A percentile compares a stretch with the other conserved stretches of the same genome.
Conservation (phyloP, 2,329 filamentous ascomycete genomes). For the Cladophialophora immunda region DNA sequence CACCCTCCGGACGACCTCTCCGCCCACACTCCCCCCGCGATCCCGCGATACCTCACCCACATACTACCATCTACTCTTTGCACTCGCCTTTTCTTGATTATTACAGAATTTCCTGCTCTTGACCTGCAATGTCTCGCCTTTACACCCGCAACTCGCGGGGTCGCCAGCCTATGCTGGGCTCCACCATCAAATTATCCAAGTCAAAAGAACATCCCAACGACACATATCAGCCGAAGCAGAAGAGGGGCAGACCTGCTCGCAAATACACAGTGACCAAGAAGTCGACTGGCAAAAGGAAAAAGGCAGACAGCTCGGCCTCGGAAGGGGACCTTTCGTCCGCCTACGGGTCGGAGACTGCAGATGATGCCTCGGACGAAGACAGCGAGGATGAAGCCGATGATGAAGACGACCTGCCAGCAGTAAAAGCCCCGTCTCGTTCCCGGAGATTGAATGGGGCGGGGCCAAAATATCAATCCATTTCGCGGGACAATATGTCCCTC, state of each 20-base stretch:
- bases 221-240: conserved; percentile 29
- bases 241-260: conserved; percentile 23
- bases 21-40: conserved; percentile 25
- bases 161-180: conserved; percentile 35
- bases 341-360: conserved; percentile 33
- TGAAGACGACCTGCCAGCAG: conserved; percentile 53
- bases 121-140: conserved; percentile 35
- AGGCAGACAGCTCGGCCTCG: conserved; percentile 25
- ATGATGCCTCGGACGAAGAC: conserved; percentile 42
- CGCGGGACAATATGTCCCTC: conserved; percentile 29
- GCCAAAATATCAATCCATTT: conserved; percentile 42
- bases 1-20: conserved; percentile 28
- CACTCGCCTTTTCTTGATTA: background rate
- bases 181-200: conserved; percentile 28
- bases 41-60: conserved; percentile 17
- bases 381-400: conserved; percentile 52
- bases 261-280: conserved; percentile 28
- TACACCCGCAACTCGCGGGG: conserved; percentile 35
- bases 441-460: conserved; percentile 52
- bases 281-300: conserved; percentile 28
- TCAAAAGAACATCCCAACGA: conserved; percentile 31
- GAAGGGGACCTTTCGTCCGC: conserved; percentile 29
- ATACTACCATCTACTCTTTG: conserved; percentile 7
- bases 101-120: background rate
- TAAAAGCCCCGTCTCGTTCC: conserved; percentile 54